Evolutionary conservation across 495 filamentous ascomycete species (phyloP), one percentile per base, ranked within the genome.

Genomic region (Podospora sp.): DNA sequence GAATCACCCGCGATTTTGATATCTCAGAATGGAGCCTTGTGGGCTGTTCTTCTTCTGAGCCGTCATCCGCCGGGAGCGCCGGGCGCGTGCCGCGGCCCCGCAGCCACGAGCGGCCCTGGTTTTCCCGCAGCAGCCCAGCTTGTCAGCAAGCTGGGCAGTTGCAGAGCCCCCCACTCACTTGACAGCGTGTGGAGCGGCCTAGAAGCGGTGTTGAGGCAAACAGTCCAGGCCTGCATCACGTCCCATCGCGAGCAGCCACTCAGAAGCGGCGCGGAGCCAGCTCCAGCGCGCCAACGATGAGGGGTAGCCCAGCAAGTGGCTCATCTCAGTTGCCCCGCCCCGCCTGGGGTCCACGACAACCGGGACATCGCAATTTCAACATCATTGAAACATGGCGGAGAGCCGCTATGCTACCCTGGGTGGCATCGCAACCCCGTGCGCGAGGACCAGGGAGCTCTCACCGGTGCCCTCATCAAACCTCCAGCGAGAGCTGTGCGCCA

Each of bases 11-110:
- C 40, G 11, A 46, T 46, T 55, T 26, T 55, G 52, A 22, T 26
- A 55, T 55, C 52, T 55, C 2, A 14, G 9, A 55, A 11, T 26
- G 50, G 16, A n/a, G 16, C 25, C 25, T 11, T 55, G 52, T 55
- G 52, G 52, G 52, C 29, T 55, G 11, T 59, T 59, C 55, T 29
- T 59, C 29, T 33, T 59, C 6, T 22, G 21, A 22, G 52, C 52
- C 7, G 52, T n/a, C 52, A 24, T 22, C 25, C 52, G n/a, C 52
- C 56, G 56, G 56, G 24, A 59, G 26, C 24, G 6, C 56, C 56
- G 56, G 56, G 25, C 27, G 21, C 16, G 25, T 59, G 24, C 56
- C 56, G 56, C 56, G 56, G 53, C 22, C 56, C 56, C 56, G 56
- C 56, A 27, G 25, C 56, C 56, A 59, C 27, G 56, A 29, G 56